A percentile compares a stretch with the other conserved stretches of the same genome.
Conservation (phyloP, 306 rosid species). For the Citrullus mucosospermus region DNA sequence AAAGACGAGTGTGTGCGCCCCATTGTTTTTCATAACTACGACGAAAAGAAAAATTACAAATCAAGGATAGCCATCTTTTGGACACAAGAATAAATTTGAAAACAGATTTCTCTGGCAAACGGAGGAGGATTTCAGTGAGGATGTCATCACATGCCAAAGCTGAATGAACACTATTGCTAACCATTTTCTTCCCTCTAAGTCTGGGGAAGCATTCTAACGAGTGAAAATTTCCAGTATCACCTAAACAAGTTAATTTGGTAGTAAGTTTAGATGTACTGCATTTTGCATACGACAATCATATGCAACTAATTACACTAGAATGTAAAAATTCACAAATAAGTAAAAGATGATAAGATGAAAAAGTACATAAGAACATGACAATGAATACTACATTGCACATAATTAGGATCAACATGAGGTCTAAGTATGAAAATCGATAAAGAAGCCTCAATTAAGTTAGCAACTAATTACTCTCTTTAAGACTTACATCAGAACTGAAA, state of each 20-base stretch:
- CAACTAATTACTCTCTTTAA: neutral
- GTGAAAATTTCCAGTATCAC: neutral
- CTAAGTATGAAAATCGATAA: neutral
- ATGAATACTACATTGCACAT: neutral
- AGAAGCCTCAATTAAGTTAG: neutral
- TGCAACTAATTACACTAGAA: neutral
- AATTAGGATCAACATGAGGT: neutral
- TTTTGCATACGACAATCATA: neutral
- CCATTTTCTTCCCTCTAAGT: slow-evolving; percentile 21
- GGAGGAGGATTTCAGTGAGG: slow-evolving; percentile 48
- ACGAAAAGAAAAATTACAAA: slow-evolving; percentile 44
- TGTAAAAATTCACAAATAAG: neutral
- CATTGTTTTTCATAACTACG: slow-evolving; percentile 29
- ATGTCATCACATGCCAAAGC: slow-evolving; percentile 57
- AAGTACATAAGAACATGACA: neutral
- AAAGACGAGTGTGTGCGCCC: slow-evolving; percentile 35
- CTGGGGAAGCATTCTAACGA: neutral
- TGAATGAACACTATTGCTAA: slow-evolving; percentile 17
- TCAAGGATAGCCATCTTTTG: slow-evolving; percentile 50
- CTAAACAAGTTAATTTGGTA: neutral
- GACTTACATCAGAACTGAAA: no score
- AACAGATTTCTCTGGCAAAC: slow-evolving; percentile 44
- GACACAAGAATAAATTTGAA: slow-evolving; percentile 34
- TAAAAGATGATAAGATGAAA: neutral
- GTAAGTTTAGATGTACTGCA: neutral